phyloP scores from a whole-genome alignment of 257 asterid genomes.

The Euphrasia confusa region DNA sequence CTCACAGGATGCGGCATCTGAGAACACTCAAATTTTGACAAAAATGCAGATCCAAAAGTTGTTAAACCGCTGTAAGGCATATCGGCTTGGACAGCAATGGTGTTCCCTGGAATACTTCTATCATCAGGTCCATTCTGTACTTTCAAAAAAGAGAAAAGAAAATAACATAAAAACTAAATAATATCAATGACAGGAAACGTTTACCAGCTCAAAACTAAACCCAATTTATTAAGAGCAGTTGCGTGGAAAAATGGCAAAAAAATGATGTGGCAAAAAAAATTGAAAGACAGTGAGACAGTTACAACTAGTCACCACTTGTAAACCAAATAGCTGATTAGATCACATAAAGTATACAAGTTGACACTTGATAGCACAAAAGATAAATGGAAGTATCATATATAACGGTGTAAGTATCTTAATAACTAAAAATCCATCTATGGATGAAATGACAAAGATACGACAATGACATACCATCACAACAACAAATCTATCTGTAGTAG shows the following conservation, averaged over 20 bases:
- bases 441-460: constrained; percentile 3
- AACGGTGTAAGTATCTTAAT: constrained; percentile 8
- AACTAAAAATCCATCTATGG: not conserved
- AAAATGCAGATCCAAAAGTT: constrained; percentile 81
- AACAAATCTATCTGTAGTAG: constrained; percentile 98
- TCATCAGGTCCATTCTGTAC: constrained; percentile 89
- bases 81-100: constrained; percentile 94
- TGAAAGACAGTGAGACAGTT: not conserved
- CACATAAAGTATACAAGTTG: not conserved
- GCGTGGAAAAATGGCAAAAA: no score
- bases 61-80: constrained; percentile 95
- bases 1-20: constrained; percentile 99
- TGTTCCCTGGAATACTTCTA: constrained; percentile 94
- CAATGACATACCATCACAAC: constrained; percentile 75
- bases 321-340: constrained; percentile 10
- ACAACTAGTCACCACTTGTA: constrained; percentile 3
- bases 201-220: not conserved
- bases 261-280: no score
- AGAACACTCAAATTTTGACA: constrained; percentile 93
- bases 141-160: not conserved
- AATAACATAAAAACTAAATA: constrained; percentile 4
- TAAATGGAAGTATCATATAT: constrained; percentile 21
- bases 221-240: constrained; percentile 1
- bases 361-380: constrained; percentile 9
- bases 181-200: constrained; percentile 11